These are phyloP conservation scores for Antrodiella citrinella DNA, from an alignment of 768 basidiomycete species.

Conservation along the genomic window DNA sequence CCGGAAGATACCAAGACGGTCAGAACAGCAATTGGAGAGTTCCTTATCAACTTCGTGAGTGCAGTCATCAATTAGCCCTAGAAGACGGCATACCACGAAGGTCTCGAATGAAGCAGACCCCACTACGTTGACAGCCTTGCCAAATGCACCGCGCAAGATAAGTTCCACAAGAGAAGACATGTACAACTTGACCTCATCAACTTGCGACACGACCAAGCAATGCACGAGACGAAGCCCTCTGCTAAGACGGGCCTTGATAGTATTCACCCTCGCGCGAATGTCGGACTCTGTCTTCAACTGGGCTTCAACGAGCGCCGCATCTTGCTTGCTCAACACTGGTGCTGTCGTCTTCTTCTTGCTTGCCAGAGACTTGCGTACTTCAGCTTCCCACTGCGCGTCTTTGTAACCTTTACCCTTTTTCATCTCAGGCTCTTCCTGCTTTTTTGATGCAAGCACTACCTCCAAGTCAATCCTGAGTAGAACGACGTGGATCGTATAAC, in stretches of 20 bases:
- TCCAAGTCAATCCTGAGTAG: background rate
- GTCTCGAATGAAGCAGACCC: constrained; percentile 60
- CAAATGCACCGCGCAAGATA: constrained; percentile 59
- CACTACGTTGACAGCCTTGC: constrained; percentile 52
- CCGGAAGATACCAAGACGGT: constrained; percentile 58
- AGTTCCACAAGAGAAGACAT: constrained; percentile 51
- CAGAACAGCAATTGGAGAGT: constrained; percentile 64
- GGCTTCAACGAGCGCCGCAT: constrained; percentile 72
- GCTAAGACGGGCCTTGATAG: constrained; percentile 44
- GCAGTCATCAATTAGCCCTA: background rate
- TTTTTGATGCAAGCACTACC: constrained; percentile 57
- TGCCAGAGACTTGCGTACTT: constrained; percentile 79
- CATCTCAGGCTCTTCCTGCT: constrained; percentile 38
- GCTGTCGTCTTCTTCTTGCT: constrained; percentile 57
- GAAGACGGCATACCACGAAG: constrained; percentile 51
- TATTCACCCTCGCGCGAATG: constrained; percentile 52
- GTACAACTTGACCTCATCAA: constrained; percentile 46
- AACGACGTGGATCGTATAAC: background rate
- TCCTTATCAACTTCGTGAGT: constrained; percentile 31
- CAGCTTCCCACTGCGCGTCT: constrained; percentile 92
- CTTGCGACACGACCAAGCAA: constrained; percentile 45
- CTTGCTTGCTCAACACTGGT: constrained; percentile 67
- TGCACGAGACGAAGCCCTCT: constrained; percentile 66
- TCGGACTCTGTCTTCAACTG: constrained; percentile 77
- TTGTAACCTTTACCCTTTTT: constrained; percentile 81